phyloP scores from a whole-genome alignment of 2,329 filamentous ascomycete genomes.

The Colletotrichum sp. region DNA sequence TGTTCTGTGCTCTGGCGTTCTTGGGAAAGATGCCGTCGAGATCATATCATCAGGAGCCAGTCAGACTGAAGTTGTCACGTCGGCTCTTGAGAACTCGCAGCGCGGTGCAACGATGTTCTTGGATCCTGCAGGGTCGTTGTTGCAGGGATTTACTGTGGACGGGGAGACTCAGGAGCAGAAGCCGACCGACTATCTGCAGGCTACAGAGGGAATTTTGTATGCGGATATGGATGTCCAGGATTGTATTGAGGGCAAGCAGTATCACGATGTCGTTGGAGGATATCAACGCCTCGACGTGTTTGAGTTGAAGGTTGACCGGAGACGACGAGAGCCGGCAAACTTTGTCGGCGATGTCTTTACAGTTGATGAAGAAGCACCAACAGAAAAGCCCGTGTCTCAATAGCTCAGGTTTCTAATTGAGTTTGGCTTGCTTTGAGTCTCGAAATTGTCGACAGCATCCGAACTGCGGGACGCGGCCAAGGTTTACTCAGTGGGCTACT shows the following conservation, averaged over 20 bases:
- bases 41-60: constrained; percentile 31
- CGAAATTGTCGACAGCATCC: rapidly evolving
- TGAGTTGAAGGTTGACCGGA: constrained; percentile 51
- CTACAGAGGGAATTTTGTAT: constrained; percentile 54
- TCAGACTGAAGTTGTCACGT: constrained; percentile 29
- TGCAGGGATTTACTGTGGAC: constrained; percentile 41
- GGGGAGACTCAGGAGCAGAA: constrained; percentile 21
- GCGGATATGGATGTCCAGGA: constrained; percentile 53
- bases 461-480: background rate
- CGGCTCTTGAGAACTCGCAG: constrained; percentile 39
- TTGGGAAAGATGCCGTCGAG: constrained; percentile 44
- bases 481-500: background rate
- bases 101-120: constrained; percentile 55
- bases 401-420: background rate
- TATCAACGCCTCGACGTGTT: constrained; percentile 62
- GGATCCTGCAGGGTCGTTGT: constrained; percentile 50
- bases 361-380: background rate
- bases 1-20: constrained; percentile 48
- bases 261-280: constrained; percentile 59
- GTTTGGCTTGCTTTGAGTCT: background rate
- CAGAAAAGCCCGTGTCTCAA: background rate
- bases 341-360: constrained; percentile 21
- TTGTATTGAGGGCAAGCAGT: constrained; percentile 61
- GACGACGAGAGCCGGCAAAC: constrained; percentile 35
- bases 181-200: constrained; percentile 42